Percentiles rank a stretch among this genome's conserved stretches.
phyloP scores from a whole-genome alignment of 148 eudicot species.

The Vaccinium darrowii region DNA sequence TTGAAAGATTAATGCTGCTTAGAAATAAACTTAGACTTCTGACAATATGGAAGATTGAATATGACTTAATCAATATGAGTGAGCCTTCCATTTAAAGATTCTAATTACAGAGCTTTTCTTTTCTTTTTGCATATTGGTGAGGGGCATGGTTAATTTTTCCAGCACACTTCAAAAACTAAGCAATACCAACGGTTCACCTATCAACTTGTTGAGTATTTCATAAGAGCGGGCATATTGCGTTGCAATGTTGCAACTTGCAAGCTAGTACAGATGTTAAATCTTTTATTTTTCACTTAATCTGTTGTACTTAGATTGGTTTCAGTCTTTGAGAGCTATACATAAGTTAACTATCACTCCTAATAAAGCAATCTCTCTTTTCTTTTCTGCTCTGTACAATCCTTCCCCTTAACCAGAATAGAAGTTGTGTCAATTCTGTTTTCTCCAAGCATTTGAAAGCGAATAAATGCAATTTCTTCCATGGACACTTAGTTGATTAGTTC shows the following conservation, averaged over 20 bases:
- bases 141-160: neutral
- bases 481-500: neutral
- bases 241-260: neutral
- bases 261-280: neutral
- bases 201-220: neutral
- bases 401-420: neutral
- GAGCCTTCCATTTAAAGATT: neutral
- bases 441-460: neutral
- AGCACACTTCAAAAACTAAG: neutral
- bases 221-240: neutral
- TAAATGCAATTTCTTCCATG: neutral
- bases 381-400: too few relatives aligned
- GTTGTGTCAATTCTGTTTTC: neutral
- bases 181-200: neutral
- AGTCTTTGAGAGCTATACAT: neutral
- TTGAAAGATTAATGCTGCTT: neutral
- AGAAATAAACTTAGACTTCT: neutral
- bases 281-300: neutral
- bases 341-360: slow-evolving; percentile 1
- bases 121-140: neutral
- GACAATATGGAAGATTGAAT: neutral
- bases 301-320: neutral
- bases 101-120: neutral
- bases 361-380: neutral
- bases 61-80: neutral